These are phyloP conservation scores for Pestalotiopsis sp. DNA, from an alignment of 2,329 filamentous ascomycete species.

Conservation along the genomic window DNA sequence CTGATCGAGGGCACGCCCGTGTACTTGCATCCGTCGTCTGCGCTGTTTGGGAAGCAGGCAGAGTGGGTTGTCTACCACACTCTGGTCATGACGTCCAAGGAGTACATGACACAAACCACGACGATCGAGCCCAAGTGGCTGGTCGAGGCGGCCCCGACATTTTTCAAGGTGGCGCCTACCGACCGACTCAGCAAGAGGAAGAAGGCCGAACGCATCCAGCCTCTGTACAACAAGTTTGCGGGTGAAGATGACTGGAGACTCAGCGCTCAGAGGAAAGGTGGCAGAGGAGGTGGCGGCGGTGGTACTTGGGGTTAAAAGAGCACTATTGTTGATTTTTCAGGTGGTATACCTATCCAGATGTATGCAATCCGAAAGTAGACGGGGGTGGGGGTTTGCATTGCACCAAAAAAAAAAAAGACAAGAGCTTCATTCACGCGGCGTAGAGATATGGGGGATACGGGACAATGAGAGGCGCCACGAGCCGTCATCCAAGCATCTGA, in stretches of 20 bases:
- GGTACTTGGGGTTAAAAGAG: constrained; percentile 80
- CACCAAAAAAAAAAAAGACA: no score
- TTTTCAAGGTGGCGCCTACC: constrained; percentile 94
- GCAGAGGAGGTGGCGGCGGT: constrained; percentile 78
- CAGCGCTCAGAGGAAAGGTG: constrained; percentile 81
- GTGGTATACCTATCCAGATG: not conserved
- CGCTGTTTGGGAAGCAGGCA: constrained; percentile 91
- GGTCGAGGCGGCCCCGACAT: constrained; percentile 95
- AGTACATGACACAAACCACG: constrained; percentile 97
- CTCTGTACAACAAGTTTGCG: constrained; percentile 88
- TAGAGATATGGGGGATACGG: not conserved
- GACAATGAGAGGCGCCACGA: not conserved
- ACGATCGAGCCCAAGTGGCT: constrained; percentile 92
- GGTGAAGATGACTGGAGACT: constrained; percentile 95
- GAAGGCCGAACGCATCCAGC: constrained; percentile 92
- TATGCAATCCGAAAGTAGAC: not conserved
- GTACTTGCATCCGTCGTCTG: constrained; percentile 88
- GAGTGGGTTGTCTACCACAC: constrained; percentile 96
- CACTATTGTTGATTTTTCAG: not conserved
- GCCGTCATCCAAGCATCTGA: not conserved
- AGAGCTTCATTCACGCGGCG: not conserved
- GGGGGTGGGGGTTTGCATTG: not conserved
- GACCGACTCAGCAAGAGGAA: constrained; percentile 87
- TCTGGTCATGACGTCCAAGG: constrained; percentile 89
- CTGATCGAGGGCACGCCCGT: constrained; percentile 93